These are phyloP conservation scores for Rhizophagus clarus DNA, from an alignment of 192 early-diverging fungal species.

Conservation along the genomic window DNA sequence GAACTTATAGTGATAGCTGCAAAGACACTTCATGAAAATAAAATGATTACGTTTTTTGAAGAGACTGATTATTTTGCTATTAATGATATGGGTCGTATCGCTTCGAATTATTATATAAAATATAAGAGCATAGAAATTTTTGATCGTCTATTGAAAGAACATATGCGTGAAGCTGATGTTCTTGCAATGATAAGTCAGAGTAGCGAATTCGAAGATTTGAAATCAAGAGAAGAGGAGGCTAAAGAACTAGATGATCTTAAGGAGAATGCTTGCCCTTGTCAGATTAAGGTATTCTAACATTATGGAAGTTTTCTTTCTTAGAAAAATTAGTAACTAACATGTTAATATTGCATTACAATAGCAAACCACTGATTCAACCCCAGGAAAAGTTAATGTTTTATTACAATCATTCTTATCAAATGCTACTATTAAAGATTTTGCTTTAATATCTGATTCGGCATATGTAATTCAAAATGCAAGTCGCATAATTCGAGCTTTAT, in stretches of 20 bases:
- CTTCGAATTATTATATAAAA: constrained; percentile 91
- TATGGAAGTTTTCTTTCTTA: no score
- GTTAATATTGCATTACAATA: constrained; percentile 33
- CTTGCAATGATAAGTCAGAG: constrained; percentile 85
- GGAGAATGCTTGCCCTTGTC: constrained; percentile 76
- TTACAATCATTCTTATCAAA: constrained; percentile 87
- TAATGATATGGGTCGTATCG: constrained; percentile 92
- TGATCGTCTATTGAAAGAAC: constrained; percentile 81
- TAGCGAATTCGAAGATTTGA: constrained; percentile 95
- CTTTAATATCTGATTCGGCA: constrained; percentile 87
- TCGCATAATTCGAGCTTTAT: constrained; percentile 91
- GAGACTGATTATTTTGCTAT: constrained; percentile 80
- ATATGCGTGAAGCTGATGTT: constrained; percentile 94
- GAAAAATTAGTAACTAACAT: constrained; percentile 12
- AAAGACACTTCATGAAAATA: constrained; percentile 69
- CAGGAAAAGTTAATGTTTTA: constrained; percentile 94
- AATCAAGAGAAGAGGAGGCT: constrained; percentile 85
- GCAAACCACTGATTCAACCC: constrained; percentile 78
- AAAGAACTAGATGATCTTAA: constrained; percentile 75
- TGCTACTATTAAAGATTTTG: constrained; percentile 85
- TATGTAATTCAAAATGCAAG: constrained; percentile 96
- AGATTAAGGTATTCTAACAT: constrained; percentile 63
- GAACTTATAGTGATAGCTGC: constrained; percentile 84
- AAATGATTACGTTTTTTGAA: constrained; percentile 94
- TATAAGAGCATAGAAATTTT: constrained; percentile 86